These are phyloP conservation scores for Prunus mongolica DNA, from an alignment of 306 rosid species.

Conservation along the genomic window DNA sequence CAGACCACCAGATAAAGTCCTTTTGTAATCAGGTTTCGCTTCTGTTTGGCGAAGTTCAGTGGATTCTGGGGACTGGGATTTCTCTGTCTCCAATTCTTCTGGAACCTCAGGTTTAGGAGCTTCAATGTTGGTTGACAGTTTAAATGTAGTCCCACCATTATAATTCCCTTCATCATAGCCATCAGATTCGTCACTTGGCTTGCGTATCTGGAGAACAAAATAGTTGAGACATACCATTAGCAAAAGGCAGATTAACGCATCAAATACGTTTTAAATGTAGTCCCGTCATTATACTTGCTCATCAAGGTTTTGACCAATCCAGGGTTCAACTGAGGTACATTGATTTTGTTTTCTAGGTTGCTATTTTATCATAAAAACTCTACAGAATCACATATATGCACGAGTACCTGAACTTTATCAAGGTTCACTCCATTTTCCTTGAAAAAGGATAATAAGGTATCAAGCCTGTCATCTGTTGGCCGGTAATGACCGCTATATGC, in stretches of 20 bases:
- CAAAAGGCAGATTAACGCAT: not conserved
- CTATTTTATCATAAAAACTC: slow-evolving; percentile 1
- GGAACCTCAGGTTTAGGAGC: slow-evolving; percentile 8
- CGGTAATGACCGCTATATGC: slow-evolving; percentile 96
- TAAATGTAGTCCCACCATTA: not conserved
- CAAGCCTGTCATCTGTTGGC: slow-evolving; percentile 74
- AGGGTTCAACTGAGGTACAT: no score
- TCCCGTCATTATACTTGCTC: not conserved
- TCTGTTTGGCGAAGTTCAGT: slow-evolving; percentile 24
- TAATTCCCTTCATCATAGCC: slow-evolving; percentile 40
- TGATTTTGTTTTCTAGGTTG: not conserved
- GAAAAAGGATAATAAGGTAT: slow-evolving; percentile 59
- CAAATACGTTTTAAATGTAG: not conserved
- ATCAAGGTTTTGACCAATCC: not conserved
- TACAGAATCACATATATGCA: not conserved
- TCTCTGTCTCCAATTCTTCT: slow-evolving; percentile 39
- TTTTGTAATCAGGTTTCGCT: slow-evolving; percentile 32
- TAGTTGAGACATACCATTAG: slow-evolving; percentile 7
- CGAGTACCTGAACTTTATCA: slow-evolving; percentile 69
- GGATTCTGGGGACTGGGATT: slow-evolving; percentile 23
- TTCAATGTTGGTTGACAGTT: slow-evolving; percentile 14
- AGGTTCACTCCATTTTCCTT: slow-evolving; percentile 70
- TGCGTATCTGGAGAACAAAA: slow-evolving; percentile 45
- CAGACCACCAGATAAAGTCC: slow-evolving; percentile 93
- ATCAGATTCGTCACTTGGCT: slow-evolving; percentile 57